Evolutionary conservation across 2,329 filamentous ascomycete species (phyloP).

Genomic region (Hymenoscyphus albidus): DNA sequence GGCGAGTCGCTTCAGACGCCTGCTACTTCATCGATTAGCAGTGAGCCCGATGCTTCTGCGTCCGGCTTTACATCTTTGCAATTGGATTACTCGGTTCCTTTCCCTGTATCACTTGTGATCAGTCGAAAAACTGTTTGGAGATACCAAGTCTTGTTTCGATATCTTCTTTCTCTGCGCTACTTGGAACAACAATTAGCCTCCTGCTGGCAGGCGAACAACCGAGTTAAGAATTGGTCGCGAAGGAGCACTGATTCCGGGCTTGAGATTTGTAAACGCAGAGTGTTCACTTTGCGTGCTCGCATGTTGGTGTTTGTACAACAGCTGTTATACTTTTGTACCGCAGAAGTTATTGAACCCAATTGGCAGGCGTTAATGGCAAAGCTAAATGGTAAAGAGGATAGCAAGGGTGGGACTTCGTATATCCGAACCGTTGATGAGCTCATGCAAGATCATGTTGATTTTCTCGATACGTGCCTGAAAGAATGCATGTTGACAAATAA

Average conservation of each 20-base stretch:
- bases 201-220: constrained; percentile 87
- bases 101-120: constrained; percentile 91
- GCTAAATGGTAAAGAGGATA: constrained; percentile 59
- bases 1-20: constrained; percentile 77
- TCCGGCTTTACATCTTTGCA: constrained; percentile 89
- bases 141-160: constrained; percentile 94
- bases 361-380: constrained; percentile 93
- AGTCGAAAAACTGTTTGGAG: constrained; percentile 95
- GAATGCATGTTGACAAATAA: constrained; percentile 99
- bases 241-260: constrained; percentile 68
- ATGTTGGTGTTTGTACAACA: constrained; percentile 99
- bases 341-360: constrained; percentile 96
- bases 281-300: constrained; percentile 84
- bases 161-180: constrained; percentile 83
- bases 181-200: constrained; percentile 82
- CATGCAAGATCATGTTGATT: constrained; percentile 99
- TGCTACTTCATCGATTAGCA: constrained; percentile 56
- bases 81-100: constrained; percentile 90
- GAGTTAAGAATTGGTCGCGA: constrained; percentile 77
- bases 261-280: constrained; percentile 88
- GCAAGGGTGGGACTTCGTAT: constrained; percentile 36
- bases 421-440: constrained; percentile 86
- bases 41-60: constrained; percentile 79
- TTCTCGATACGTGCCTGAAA: constrained; percentile 94
- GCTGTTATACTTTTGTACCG: constrained; percentile 91